Evolutionary conservation across 768 basidiomycete species (phyloP).

Genomic region (Lactifluus hygrophoroides): DNA sequence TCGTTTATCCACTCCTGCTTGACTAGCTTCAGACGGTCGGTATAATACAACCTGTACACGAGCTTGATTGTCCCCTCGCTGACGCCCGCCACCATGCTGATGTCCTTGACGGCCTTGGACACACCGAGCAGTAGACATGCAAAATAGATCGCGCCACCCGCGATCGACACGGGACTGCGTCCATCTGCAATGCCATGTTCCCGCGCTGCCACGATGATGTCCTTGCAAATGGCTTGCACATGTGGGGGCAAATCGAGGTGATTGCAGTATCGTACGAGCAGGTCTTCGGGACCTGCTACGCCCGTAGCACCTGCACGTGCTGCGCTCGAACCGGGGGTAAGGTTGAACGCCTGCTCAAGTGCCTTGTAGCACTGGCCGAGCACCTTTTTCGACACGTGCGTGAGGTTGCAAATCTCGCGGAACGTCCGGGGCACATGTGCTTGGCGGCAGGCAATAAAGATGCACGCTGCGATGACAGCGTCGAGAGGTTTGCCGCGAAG

Average conservation of each 20-base stretch:
- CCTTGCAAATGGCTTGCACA: slow-evolving; percentile 74
- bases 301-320: slow-evolving; percentile 26
- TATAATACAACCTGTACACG: slow-evolving; percentile 74
- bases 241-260: slow-evolving; percentile 79
- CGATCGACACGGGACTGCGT: slow-evolving; percentile 93
- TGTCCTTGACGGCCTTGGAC: slow-evolving; percentile 70
- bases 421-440: slow-evolving; percentile 95
- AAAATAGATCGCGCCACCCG: slow-evolving; percentile 94
- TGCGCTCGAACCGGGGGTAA: slow-evolving; percentile 71
- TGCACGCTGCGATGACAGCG: slow-evolving; percentile 93
- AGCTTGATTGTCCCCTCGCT: slow-evolving; percentile 93
- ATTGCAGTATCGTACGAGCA: slow-evolving; percentile 91
- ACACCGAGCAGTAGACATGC: slow-evolving; percentile 76
- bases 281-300: slow-evolving; percentile 67
- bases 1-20: slow-evolving; percentile 82
- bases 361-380: slow-evolving; percentile 91
- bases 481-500: slow-evolving; percentile 86
- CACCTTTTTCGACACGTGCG: slow-evolving; percentile 90
- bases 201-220: slow-evolving; percentile 74
- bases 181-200: slow-evolving; percentile 88
- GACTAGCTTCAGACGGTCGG: slow-evolving; percentile 67
- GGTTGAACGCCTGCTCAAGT: slow-evolving; percentile 81
- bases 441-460: slow-evolving; percentile 94
- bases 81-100: slow-evolving; percentile 85
- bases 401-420: slow-evolving; percentile 89